Percentiles rank a stretch among this genome's conserved stretches.
phyloP scores from a whole-genome alignment of 1,139 yeast species.

The Geotrichum phurueaensis region DNA sequence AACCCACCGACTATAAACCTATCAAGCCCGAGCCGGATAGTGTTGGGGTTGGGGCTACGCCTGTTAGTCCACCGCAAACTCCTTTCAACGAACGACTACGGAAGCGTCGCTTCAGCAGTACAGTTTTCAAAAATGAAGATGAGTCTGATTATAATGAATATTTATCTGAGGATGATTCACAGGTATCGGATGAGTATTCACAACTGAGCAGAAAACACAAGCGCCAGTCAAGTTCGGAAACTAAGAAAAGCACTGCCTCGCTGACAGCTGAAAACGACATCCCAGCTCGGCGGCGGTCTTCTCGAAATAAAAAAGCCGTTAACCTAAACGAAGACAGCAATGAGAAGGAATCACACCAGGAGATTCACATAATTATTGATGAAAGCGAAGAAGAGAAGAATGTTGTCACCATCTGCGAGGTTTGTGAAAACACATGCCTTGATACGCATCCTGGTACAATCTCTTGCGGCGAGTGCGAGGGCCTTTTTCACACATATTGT shows the following conservation, averaged over 20 bases:
- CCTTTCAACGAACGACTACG: constrained; percentile 1
- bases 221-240: neutral
- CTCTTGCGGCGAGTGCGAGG: constrained; percentile 13
- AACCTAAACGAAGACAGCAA: neutral
- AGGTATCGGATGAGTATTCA: neutral
- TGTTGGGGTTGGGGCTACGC: neutral
- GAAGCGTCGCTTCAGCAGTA: constrained; percentile 1
- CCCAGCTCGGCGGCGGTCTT: neutral
- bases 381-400: constrained; percentile 15
- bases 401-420: constrained; percentile 14
- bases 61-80: constrained; percentile 12
- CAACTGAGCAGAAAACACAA: neutral
- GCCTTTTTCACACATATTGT: constrained; percentile 13
- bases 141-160: neutral
- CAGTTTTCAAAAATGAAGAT: neutral
- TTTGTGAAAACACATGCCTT: constrained; percentile 14
- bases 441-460: neutral
- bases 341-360: constrained; percentile 5
- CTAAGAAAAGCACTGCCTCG: neutral
- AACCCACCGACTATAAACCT: neutral
- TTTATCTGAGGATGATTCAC: constrained; percentile 7
- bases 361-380: neutral
- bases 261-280: neutral
- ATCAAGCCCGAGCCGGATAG: neutral
- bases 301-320: neutral